These are phyloP conservation scores for Begonia loranthoides DNA, from an alignment of 306 rosid genomes.

Conservation along the genomic window DNA sequence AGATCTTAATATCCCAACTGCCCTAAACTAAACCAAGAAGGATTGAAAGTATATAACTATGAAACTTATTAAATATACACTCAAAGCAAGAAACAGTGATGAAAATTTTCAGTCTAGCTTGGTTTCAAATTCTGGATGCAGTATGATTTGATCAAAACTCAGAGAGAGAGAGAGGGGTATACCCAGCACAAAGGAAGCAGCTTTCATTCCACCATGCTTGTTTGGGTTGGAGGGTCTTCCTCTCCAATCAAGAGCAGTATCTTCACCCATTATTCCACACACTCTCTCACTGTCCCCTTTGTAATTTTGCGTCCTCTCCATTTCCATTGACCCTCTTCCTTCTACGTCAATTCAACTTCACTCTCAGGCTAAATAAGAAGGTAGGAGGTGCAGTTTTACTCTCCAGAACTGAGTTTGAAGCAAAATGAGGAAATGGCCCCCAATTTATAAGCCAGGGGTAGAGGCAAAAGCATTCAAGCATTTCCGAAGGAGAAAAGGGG, in stretches of 20 bases:
- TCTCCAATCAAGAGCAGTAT: slow-evolving; percentile 62
- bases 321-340: background rate
- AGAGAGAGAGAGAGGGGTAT: background rate
- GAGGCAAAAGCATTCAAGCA: no score
- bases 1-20: background rate
- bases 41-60: no score
- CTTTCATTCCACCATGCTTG: slow-evolving; percentile 56
- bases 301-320: slow-evolving; percentile 15
- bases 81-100: background rate
- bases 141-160: background rate
- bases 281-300: slow-evolving; percentile 18
- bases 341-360: no score
- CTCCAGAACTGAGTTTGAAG: no score
- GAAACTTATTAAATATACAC: no score
- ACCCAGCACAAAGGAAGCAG: slow-evolving; percentile 70
- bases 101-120: background rate
- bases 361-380: background rate
- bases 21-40: no score
- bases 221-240: slow-evolving; percentile 56
- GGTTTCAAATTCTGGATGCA: background rate
- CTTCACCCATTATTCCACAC: slow-evolving; percentile 11
- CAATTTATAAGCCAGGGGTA: no score
- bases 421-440: no score
- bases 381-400: background rate
- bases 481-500: no score